Evolutionary conservation across 2,329 filamentous ascomycete species (phyloP).

Genomic region (Colletotrichum cuscutae): DNA sequence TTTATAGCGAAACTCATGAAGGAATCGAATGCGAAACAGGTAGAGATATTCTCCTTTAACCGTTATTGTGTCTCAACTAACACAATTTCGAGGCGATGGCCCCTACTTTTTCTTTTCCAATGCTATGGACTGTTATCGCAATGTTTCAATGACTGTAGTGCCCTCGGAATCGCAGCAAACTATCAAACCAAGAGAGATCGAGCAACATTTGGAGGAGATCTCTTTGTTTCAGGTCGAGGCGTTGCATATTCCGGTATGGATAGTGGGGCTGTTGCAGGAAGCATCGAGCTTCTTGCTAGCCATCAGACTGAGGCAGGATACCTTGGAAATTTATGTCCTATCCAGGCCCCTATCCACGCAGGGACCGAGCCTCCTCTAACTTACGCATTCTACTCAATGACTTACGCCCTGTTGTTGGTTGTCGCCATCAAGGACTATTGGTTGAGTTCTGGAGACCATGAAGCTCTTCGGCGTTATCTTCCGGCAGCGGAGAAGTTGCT

Average conservation of each 20-base stretch:
- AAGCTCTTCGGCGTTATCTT: not conserved
- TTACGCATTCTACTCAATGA: conserved; percentile 31
- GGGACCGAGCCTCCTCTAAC: conserved; percentile 15
- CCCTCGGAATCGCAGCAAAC: conserved; percentile 3
- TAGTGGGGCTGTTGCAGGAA: conserved; percentile 12
- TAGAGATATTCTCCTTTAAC: not conserved
- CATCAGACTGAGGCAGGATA: conserved; percentile 26
- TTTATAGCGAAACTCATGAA: conserved; percentile 14
- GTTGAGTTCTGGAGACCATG: conserved; percentile 19
- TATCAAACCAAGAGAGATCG: conserved; percentile 15
- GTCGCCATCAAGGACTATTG: conserved; percentile 30
- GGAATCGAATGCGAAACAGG: conserved; percentile 19
- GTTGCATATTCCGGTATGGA: conserved; percentile 20
- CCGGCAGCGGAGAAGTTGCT: conserved; percentile 13
- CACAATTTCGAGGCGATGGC: conserved; percentile 1
- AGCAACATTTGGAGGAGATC: conserved; percentile 24
- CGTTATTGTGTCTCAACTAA: not conserved
- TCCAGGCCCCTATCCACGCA: conserved; percentile 12
- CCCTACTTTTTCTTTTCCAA: conserved; percentile 30
- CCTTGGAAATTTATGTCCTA: conserved; percentile 27
- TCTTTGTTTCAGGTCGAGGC: conserved; percentile 26
- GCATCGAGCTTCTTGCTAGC: conserved; percentile 24
- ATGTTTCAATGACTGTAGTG: not conserved
- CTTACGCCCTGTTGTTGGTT: conserved; percentile 16
- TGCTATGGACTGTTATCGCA: conserved; percentile 30